Evolutionary conservation across 2,329 filamentous ascomycete species (phyloP), one percentile per base, ranked within the genome.

Genomic region (Aphanocladium album): DNA sequence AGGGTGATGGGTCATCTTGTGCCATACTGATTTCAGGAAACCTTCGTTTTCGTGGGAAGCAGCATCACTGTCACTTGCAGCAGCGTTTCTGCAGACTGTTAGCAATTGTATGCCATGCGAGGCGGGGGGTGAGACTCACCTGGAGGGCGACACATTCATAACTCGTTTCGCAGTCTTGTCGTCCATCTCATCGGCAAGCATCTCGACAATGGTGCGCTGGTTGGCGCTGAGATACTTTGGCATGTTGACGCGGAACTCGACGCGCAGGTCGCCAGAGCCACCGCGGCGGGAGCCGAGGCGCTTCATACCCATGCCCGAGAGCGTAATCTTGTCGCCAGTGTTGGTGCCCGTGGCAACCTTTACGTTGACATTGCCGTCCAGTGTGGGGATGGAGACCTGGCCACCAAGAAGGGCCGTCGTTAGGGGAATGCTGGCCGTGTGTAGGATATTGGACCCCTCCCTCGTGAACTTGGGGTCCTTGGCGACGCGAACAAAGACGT

Each of bases 161-260:
- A 96, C 85, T 50, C 95, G 84, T 78, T 91, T 95, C 37, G 95
- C 95, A 30, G 85, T 91, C 79, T 93, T 92, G 75, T 99, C 95
- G 43, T 85, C 88, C 86, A 99, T 89, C 78, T 99, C 95, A 69
- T 99, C 93, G 7, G 95, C 95, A 65, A 99, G 84, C 85, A 98
- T 93, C 78, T 99, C 95, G 49, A 96, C 78, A 62, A 99, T 89
- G 1, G 91, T 96, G 58, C 95, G 84, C 79, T 99, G 93, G 77
- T 96, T 98, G 50, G 89, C 84, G 59, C 84, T 91, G 65, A 99
- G 81, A 70, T 93, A 97, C 77, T 96, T 98, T 50, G 95, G 95
- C 91, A 98, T 96, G 59, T 84, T 80, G 50, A 99, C 90, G 73
- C 91, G 91, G 83, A 96, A 99, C 73, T 99, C 93, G 7, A 99